Base-by-base conservation (phyloP, 2,329 filamentous ascomycete species). In the Aspergillus vadensis region DNA sequence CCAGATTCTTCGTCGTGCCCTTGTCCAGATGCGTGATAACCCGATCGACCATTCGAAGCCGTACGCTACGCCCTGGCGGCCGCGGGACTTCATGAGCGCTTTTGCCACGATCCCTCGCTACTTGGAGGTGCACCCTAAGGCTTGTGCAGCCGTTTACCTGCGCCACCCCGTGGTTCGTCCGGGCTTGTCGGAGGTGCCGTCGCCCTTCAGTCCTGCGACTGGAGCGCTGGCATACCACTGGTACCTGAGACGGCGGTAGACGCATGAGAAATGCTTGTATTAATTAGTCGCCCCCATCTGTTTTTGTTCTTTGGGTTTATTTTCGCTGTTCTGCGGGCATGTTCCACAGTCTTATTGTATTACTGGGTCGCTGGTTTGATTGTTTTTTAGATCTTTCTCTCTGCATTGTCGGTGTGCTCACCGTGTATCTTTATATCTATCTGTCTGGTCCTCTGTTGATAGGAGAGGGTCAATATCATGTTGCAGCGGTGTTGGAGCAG, bases 21-120 rank as follows among this genome's bases (percentile, higher is more conserved):
- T 95, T 50, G 79, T 81, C 57, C 80, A 85, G 67, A 85, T 91
- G 71, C 81, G 83, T 59, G 86, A 92, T 73, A 96, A 97, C 78
- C 89, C 91, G 0, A 78, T 89, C 61, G 91, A 97, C 76, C 76
- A 79, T 25, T 79, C 77, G 59, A 96, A 96, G 79, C 91, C 95
- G 3, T 99, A 99, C 74, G 85, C 85, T 4, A 97, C 93, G 1
- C 95, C 95, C 12, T 99, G 95, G 95, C 80, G 84, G 65, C 95
- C 95, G 12, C 85, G 92, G 58, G 85, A 89, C 55, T 98, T 86
- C 78, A 96, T 99, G 91, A 84, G 86, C 55, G 88, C 93, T 0
- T 99, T 99, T 77, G 92, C 93, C 23, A 97, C 97, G 77, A 92
- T 99, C 67, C 95, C 95, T 10, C 83, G 91, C 57, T 99, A 98